phyloP scores from a whole-genome alignment of 116 monocot species.

The Papilionanthe hybrid region DNA sequence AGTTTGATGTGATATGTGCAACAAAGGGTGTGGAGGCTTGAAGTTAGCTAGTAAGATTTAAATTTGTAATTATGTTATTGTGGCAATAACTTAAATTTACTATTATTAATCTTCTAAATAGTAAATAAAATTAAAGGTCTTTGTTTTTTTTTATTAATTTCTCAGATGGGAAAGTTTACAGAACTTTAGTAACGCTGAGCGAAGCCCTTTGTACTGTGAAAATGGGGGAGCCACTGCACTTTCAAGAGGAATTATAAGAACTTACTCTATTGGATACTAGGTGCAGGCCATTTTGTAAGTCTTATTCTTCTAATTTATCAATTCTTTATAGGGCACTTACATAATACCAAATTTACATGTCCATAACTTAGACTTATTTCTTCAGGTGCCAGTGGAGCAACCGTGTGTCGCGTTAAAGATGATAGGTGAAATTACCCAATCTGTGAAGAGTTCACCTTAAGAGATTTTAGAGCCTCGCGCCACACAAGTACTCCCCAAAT shows the following conservation, averaged over 20 bases:
- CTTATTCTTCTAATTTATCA: too few species aligned
- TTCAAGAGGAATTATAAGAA: constrained; percentile 66
- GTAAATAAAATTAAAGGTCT: too few species aligned
- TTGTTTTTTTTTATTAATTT: neutral
- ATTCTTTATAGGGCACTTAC: too few species aligned
- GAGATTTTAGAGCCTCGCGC: too few species aligned
- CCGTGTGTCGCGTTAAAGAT: constrained; percentile 74
- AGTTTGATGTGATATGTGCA: constrained; percentile 88
- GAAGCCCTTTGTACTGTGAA: constrained; percentile 60
- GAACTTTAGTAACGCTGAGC: constrained; percentile 28
- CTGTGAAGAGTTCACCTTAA: constrained; percentile 14
- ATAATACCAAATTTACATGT: too few species aligned
- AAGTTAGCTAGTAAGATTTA: constrained; percentile 67
- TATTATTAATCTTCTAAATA: too few species aligned
- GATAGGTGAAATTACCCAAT: constrained; percentile 69
- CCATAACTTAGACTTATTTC: too few species aligned
- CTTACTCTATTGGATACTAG: constrained; percentile 77
- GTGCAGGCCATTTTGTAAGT: constrained; percentile 86
- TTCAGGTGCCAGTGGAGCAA: too few species aligned
- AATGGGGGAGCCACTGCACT: constrained; percentile 38
- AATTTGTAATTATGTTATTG: too few species aligned
- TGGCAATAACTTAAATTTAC: too few species aligned
- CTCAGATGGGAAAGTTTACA: constrained; percentile 69
- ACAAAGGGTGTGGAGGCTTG: constrained; percentile 76
- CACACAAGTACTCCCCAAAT: too few species aligned